Evolutionary conservation across 768 basidiomycete species (phyloP).

Genomic region (Pleurotus cornucopiae): DNA sequence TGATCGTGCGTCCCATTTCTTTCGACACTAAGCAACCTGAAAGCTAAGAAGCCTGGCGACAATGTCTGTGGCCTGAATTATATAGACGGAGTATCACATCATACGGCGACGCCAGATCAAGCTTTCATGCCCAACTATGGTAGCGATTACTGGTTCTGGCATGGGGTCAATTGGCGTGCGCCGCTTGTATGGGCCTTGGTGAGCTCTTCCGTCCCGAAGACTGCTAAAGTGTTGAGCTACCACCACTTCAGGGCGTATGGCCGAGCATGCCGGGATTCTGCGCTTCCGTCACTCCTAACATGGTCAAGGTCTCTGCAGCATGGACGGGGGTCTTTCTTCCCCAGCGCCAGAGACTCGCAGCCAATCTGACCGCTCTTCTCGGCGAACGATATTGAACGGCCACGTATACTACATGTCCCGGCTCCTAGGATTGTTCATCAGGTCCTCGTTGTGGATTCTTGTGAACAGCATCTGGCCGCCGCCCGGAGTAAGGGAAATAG

Average conservation of each 20-base stretch:
- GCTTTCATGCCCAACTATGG: conserved; percentile 17
- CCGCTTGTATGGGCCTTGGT: conserved; percentile 23
- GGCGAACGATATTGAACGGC: conserved; percentile 4
- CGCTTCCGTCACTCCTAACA: conserved; percentile 15
- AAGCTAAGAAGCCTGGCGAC: no score
- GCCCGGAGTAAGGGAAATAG: conserved; percentile 19
- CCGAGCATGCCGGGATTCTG: conserved; percentile 25
- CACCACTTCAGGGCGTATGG: conserved; percentile 21
- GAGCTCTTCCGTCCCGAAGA: not conserved
- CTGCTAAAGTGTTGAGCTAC: no score
- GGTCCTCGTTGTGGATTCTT: conserved; percentile 17
- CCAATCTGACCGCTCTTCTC: no score
- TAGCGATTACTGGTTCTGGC: conserved; percentile 26
- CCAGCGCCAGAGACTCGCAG: not conserved
- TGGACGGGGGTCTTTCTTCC: conserved; percentile 19
- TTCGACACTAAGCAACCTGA: not conserved
- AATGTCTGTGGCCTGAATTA: no score
- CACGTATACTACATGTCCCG: conserved; percentile 23
- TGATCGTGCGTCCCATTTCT: no score
- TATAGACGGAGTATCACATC: conserved; percentile 25
- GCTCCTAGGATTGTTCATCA: conserved; percentile 20
- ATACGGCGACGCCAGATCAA: conserved; percentile 21
- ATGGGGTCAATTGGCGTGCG: conserved; percentile 19
- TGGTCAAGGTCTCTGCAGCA: conserved; percentile 12
- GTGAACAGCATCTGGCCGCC: conserved; percentile 20